A percentile compares a stretch with the other conserved stretches of the same genome.
phyloP scores from a whole-genome alignment of 352 stramenopile species.

The Pythium chondricola region DNA sequence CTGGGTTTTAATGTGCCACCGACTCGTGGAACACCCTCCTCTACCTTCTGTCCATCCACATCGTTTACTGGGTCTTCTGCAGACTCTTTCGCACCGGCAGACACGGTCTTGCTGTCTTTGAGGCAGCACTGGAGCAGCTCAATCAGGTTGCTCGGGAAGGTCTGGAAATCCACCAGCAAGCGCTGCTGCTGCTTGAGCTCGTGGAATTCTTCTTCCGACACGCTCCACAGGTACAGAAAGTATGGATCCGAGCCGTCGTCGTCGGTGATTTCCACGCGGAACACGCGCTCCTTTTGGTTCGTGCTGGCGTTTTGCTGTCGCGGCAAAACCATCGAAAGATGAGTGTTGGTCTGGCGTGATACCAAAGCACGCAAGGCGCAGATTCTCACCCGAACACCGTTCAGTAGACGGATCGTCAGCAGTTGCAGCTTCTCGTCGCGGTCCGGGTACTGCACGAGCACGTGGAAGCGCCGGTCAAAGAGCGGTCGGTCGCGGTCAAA shows the following conservation, averaged over 20 bases:
- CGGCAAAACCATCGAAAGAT: too few species aligned
- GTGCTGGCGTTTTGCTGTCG: constrained; percentile 59
- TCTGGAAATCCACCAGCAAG: constrained; percentile 91
- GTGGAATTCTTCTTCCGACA: constrained; percentile 94
- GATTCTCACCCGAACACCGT: constrained; percentile 64
- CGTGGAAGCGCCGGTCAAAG: constrained; percentile 77
- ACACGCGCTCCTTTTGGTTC: constrained; percentile 83
- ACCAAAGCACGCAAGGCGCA: too few species aligned
- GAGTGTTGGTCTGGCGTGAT: too few species aligned
- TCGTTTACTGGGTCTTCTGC: background rate
- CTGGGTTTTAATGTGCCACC: too few species aligned
- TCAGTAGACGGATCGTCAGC: constrained; percentile 72
- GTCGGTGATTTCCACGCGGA: constrained; percentile 92
- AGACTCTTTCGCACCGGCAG: background rate
- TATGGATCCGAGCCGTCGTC: constrained; percentile 88
- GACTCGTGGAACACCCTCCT: too few species aligned
- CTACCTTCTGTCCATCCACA: constrained; percentile 7
- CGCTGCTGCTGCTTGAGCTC: constrained; percentile 91
- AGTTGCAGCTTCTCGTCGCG: constrained; percentile 71
- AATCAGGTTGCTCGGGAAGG: constrained; percentile 90
- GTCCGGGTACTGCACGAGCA: constrained; percentile 77
- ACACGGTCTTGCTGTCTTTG: constrained; percentile 66
- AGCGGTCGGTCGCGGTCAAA: constrained; percentile 74
- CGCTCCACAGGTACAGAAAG: constrained; percentile 90
- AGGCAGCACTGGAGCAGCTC: constrained; percentile 88